A percentile compares a stretch with the other conserved stretches of the same genome.
phyloP scores from a whole-genome alignment of 306 rosid species.

The Morella rubra region DNA sequence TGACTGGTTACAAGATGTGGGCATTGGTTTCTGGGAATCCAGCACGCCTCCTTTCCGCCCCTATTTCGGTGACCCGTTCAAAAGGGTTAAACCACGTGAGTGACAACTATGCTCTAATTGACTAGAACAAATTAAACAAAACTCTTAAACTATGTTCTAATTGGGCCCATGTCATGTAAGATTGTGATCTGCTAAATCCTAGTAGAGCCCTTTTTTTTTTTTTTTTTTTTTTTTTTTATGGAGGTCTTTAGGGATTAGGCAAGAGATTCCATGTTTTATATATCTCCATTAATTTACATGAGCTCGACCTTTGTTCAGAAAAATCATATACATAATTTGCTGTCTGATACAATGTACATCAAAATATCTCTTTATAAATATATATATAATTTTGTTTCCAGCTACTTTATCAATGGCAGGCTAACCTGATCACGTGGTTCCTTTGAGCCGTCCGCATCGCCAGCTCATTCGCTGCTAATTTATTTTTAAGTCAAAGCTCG shows the following conservation, averaged over 20 bases:
- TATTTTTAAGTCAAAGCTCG: constrained; percentile 56
- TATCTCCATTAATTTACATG: too few species aligned
- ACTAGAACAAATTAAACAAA: constrained; percentile 8
- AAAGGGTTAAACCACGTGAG: constrained; percentile 48
- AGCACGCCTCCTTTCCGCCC: constrained; percentile 40
- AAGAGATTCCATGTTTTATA: too few species aligned
- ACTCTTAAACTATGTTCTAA: not conserved
- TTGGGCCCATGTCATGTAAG: not conserved
- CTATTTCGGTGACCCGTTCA: constrained; percentile 35
- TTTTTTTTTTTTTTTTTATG: too few species aligned
- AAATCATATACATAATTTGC: too few species aligned
- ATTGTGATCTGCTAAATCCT: too few species aligned
- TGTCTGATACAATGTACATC: not conserved
- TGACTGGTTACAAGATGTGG: constrained; percentile 39
- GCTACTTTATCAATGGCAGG: constrained; percentile 7
- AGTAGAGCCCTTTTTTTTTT: too few species aligned
- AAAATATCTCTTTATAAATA: not conserved
- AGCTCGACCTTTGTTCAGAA: too few species aligned
- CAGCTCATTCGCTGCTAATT: constrained; percentile 56
- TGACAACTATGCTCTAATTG: constrained; percentile 43
- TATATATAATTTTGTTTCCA: not conserved
- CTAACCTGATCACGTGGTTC: constrained; percentile 49
- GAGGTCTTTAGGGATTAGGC: too few species aligned
- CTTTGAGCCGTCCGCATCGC: constrained; percentile 59
- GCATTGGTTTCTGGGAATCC: constrained; percentile 24